These are phyloP conservation scores for Euptelea pleiosperma DNA, from an alignment of 164 flowering plant genomes.

Conservation along the genomic window DNA sequence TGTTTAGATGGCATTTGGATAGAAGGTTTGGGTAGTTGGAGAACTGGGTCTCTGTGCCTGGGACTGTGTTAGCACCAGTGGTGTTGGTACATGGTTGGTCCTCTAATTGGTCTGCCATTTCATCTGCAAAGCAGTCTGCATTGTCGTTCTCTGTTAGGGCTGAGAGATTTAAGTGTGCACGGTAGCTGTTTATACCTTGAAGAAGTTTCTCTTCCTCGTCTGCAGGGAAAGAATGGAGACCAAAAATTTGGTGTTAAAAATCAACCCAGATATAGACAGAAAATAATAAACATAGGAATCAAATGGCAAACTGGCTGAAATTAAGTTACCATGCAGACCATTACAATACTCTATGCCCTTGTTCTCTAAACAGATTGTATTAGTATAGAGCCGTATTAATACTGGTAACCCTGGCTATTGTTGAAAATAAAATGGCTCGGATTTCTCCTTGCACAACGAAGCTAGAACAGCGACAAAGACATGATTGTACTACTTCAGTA, in stretches of 20 bases:
- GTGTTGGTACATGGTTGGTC: slow-evolving; percentile 43
- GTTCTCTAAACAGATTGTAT: too few relatives aligned
- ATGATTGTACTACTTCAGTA: too few relatives aligned
- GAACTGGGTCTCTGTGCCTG: slow-evolving; percentile 31
- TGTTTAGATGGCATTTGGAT: slow-evolving; percentile 56
- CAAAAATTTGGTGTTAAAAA: not conserved
- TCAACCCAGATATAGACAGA: not conserved
- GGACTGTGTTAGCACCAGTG: slow-evolving; percentile 31
- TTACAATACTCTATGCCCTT: too few relatives aligned
- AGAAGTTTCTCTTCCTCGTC: slow-evolving; percentile 70
- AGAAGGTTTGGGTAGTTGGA: slow-evolving; percentile 50
- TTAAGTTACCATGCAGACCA: too few relatives aligned
- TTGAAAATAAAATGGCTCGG: too few relatives aligned
- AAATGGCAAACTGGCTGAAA: too few relatives aligned
- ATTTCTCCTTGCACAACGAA: too few relatives aligned
- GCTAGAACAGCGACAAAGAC: too few relatives aligned
- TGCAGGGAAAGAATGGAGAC: slow-evolving; percentile 21
- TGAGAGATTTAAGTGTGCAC: slow-evolving; percentile 45
- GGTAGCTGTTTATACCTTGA: slow-evolving; percentile 59
- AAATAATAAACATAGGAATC: not conserved
- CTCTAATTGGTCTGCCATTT: slow-evolving; percentile 53
- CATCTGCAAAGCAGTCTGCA: slow-evolving; percentile 76
- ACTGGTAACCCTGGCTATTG: too few relatives aligned
- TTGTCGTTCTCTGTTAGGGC: slow-evolving; percentile 49
- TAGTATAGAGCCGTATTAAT: too few relatives aligned